Evolutionary conservation across 208 protist genomes (phyloP).

Genomic region (Trichomonas vaginalis): DNA sequence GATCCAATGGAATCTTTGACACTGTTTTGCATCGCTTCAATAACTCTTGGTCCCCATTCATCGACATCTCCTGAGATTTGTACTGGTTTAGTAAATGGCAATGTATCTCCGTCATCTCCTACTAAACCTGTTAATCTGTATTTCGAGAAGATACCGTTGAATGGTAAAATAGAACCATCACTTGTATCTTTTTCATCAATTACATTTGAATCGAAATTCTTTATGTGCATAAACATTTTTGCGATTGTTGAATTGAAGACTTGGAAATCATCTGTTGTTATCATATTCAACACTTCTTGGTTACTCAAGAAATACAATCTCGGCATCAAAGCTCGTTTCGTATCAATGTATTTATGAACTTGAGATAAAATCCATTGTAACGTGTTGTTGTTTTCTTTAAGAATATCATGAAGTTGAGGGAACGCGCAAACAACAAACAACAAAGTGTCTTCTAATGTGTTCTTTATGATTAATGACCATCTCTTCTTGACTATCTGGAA

Average conservation of each 20-base stretch:
- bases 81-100: not conserved
- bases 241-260: not conserved
- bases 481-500: not conserved
- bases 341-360: not conserved
- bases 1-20: not conserved
- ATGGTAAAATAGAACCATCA: not conserved
- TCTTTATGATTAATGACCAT: not conserved
- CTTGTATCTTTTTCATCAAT: not conserved
- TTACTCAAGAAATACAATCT: not conserved
- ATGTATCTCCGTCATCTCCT: not conserved
- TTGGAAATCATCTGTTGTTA: not conserved
- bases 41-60: not conserved
- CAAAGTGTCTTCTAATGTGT: not conserved
- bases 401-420: not conserved
- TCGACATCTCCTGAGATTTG: not conserved
- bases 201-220: not conserved
- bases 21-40: not conserved
- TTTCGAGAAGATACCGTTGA: not conserved
- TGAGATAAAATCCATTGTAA: not conserved
- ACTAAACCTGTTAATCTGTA: not conserved
- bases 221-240: not conserved
- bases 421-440: not conserved
- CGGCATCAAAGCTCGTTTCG: not conserved
- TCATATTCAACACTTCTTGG: not conserved
- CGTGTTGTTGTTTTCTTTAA: not conserved